Percentiles rank a stretch among this genome's conserved stretches.
These are phyloP conservation scores for Limnomonas spitsbergensis DNA, from an alignment of 139 green algal species.

Conservation along the genomic window DNA sequence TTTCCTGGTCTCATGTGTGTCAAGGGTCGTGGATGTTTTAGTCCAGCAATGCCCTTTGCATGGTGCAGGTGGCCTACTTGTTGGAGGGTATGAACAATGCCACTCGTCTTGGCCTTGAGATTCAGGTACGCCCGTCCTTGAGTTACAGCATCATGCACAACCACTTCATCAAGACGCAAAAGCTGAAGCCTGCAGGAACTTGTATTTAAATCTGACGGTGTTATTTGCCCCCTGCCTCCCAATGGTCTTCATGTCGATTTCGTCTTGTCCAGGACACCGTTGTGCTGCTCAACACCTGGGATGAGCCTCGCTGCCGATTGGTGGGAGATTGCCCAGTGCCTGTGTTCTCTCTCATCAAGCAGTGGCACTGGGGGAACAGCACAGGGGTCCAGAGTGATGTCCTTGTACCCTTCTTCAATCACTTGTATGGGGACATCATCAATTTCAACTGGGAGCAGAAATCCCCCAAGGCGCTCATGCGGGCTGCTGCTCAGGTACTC, in stretches of 20 bases:
- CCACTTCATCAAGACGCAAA: too few relatives aligned
- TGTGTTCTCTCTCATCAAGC: conserved; percentile 27
- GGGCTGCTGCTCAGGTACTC: conserved; percentile 34
- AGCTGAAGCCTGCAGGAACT: too few relatives aligned
- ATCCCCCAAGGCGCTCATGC: conserved; percentile 36
- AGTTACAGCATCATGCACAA: too few relatives aligned
- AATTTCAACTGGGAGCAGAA: conserved; percentile 34
- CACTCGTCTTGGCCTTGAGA: neutral
- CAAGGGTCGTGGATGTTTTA: neutral
- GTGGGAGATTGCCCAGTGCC: neutral
- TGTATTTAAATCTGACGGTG: too few relatives aligned
- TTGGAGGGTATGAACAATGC: neutral
- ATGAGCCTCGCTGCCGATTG: neutral
- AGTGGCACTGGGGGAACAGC: conserved; percentile 15
- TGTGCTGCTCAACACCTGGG: conserved; percentile 14
- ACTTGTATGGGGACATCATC: conserved; percentile 33
- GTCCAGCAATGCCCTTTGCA: neutral
- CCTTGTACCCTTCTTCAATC: conserved; percentile 45
- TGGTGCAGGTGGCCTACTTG: neutral
- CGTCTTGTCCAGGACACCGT: conserved; percentile 2
- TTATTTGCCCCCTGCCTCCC: too few relatives aligned
- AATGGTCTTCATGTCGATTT: too few relatives aligned
- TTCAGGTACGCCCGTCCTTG: too few relatives aligned
- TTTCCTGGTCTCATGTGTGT: neutral
- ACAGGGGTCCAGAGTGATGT: conserved; percentile 22